Evolutionary conservation across 495 filamentous ascomycete species (phyloP).

Genomic region (Sabuloglossum arenarium): DNA sequence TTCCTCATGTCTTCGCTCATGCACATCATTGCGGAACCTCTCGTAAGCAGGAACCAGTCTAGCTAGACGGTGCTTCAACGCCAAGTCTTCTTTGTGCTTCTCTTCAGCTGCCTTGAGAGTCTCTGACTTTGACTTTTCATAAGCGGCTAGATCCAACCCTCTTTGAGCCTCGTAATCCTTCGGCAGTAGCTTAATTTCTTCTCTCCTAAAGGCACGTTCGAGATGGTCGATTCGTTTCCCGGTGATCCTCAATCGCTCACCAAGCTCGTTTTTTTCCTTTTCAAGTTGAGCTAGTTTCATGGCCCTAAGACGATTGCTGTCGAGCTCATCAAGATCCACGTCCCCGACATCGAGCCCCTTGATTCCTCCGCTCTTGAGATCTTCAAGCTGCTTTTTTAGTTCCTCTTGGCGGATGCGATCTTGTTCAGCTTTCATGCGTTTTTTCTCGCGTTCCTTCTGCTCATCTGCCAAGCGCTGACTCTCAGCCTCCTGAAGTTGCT

Average conservation of each 20-base stretch:
- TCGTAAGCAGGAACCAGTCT: slow-evolving; percentile 67
- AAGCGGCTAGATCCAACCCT: slow-evolving; percentile 55
- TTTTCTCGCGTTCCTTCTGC: slow-evolving; percentile 72
- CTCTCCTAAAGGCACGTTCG: slow-evolving; percentile 87
- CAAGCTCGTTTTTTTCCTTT: slow-evolving; percentile 88
- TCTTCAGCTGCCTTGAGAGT: slow-evolving; percentile 57
- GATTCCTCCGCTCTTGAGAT: slow-evolving; percentile 55
- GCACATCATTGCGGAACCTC: slow-evolving; percentile 55
- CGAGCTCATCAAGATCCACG: slow-evolving; percentile 67
- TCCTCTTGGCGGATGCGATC: slow-evolving; percentile 84
- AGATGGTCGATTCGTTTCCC: slow-evolving; percentile 94
- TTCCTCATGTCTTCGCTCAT: slow-evolving; percentile 74
- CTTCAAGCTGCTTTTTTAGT: slow-evolving; percentile 85
- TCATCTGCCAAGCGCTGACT: slow-evolving; percentile 71
- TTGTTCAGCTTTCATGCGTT: slow-evolving; percentile 73
- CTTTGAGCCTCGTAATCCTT: slow-evolving; percentile 75
- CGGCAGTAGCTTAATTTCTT: slow-evolving; percentile 78
- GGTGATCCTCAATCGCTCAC: slow-evolving; percentile 73
- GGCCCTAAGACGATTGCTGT: slow-evolving; percentile 70
- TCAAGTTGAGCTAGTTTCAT: slow-evolving; percentile 91
- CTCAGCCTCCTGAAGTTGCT: slow-evolving; percentile 75
- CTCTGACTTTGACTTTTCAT: slow-evolving; percentile 56
- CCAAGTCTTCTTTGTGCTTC: slow-evolving; percentile 79
- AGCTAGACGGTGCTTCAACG: slow-evolving; percentile 75
- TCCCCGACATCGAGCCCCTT: slow-evolving; percentile 61